Conservation (phyloP, 1,284 basidiomycete species). For the Cryptococcus sp. region DNA sequence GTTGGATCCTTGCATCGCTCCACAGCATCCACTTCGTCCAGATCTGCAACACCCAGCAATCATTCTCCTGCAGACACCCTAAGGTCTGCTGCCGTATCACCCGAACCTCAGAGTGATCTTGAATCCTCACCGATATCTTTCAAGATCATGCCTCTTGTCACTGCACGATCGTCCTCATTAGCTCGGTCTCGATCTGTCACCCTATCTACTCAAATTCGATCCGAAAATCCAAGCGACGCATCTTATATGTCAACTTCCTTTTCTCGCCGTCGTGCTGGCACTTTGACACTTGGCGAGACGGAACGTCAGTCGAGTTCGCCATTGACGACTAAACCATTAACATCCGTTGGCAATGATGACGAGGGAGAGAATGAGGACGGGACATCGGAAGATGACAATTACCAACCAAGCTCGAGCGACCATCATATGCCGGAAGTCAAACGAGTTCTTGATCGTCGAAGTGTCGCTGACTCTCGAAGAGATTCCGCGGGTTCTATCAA, state of each 20-base stretch:
- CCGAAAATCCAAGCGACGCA: background rate
- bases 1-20: constrained; percentile 36
- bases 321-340: constrained; percentile 1
- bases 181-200: constrained; percentile 24
- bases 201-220: constrained; percentile 6
- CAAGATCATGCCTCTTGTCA: constrained; percentile 6
- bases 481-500: constrained; percentile 12
- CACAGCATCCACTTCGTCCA: constrained; percentile 30
- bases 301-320: constrained; percentile 7
- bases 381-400: background rate
- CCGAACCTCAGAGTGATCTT: constrained; percentile 1
- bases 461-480: constrained; percentile 19
- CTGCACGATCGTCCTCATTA: constrained; percentile 15
- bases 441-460: constrained; percentile 15
- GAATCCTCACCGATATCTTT: constrained; percentile 6
- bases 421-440: constrained; percentile 11
- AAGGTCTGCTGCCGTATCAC: constrained; percentile 6
- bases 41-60: constrained; percentile 28
- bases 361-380: constrained; percentile 11
- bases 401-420: background rate
- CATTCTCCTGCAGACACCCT: constrained; percentile 13
- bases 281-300: constrained; percentile 8
- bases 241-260: background rate
- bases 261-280: constrained; percentile 19
- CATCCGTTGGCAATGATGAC: constrained; percentile 22